Evolutionary conservation across 75 land plant species (phyloP).

Genomic region (Adiantum capillusveneris): DNA sequence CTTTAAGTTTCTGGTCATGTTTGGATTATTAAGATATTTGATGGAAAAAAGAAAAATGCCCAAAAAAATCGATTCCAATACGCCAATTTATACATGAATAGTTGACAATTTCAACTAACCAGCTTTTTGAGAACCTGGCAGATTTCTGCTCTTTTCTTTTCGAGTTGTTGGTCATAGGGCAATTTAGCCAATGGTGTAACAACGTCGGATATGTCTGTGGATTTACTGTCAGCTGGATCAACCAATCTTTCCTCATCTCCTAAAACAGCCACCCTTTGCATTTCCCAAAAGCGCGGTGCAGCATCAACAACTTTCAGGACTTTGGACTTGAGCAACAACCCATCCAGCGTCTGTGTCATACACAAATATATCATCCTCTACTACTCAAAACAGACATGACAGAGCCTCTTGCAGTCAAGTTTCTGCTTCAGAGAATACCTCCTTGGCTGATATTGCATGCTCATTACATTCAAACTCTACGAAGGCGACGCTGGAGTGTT

Average conservation of each 20-base stretch:
- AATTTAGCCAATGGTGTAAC: conserved; percentile 86
- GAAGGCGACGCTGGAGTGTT: conserved; percentile 75
- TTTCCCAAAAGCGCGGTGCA: conserved; percentile 57
- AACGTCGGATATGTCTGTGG: conserved; percentile 63
- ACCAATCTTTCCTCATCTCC: conserved; percentile 12
- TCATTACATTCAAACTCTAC: conserved; percentile 54
- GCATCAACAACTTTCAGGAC: conserved; percentile 71
- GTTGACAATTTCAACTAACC: too few relatives aligned
- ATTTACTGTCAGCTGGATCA: conserved; percentile 21
- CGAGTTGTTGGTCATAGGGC: conserved; percentile 72
- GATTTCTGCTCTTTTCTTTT: conserved; percentile 54
- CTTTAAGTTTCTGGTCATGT: too few relatives aligned
- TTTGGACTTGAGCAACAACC: conserved; percentile 44
- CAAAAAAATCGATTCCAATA: too few relatives aligned
- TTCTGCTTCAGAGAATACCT: conserved; percentile 36
- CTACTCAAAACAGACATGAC: not conserved
- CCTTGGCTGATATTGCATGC: conserved; percentile 39
- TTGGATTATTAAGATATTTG: too few relatives aligned
- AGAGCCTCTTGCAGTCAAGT: too few relatives aligned
- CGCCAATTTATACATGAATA: too few relatives aligned
- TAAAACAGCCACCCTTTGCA: conserved; percentile 22
- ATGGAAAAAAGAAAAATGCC: too few relatives aligned
- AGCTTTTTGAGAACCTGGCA: conserved; percentile 66
- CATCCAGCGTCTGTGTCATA: conserved; percentile 52
- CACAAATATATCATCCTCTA: too few relatives aligned